phyloP scores from a whole-genome alignment of 78 protist genomes.

The Chrysochromulina tobinii region DNA sequence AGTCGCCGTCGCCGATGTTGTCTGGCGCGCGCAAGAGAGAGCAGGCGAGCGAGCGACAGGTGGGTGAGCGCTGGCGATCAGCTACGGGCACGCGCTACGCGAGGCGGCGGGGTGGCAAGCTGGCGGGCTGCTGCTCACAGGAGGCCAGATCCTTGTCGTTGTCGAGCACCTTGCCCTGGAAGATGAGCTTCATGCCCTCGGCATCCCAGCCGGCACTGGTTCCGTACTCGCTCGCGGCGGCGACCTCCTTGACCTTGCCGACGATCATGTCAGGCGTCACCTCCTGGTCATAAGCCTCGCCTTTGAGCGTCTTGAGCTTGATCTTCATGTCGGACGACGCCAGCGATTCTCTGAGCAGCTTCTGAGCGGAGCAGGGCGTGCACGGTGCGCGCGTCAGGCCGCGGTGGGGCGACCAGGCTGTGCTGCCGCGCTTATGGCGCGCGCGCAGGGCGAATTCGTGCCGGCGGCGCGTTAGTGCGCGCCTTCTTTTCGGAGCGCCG shows the following conservation, averaged over 20 bases:
- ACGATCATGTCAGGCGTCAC: background rate
- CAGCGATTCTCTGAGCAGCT: too few species aligned
- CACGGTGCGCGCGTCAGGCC: too few species aligned
- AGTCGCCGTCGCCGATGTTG: background rate
- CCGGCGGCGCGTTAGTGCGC: too few species aligned
- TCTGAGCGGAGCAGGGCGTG: too few species aligned
- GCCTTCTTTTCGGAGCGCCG: too few species aligned
- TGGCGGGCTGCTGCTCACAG: background rate
- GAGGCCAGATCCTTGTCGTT: background rate
- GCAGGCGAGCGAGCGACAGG: too few species aligned
- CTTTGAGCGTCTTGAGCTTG: background rate
- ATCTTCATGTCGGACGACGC: background rate
- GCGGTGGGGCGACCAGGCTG: too few species aligned
- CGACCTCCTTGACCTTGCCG: background rate
- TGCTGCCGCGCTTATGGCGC: too few species aligned
- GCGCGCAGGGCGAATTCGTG: too few species aligned
- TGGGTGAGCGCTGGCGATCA: too few species aligned
- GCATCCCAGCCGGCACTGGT: background rate
- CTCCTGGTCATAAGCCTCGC: background rate
- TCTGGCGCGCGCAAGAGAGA: background rate
- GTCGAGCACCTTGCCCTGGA: constrained; percentile 21
- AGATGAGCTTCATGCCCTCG: constrained; percentile 12
- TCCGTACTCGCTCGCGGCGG: background rate
- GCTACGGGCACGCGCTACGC: too few species aligned
- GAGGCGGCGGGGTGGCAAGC: too few species aligned